Conservation (phyloP, 2,329 filamentous ascomycete genomes). For the Diatrype stigma region DNA sequence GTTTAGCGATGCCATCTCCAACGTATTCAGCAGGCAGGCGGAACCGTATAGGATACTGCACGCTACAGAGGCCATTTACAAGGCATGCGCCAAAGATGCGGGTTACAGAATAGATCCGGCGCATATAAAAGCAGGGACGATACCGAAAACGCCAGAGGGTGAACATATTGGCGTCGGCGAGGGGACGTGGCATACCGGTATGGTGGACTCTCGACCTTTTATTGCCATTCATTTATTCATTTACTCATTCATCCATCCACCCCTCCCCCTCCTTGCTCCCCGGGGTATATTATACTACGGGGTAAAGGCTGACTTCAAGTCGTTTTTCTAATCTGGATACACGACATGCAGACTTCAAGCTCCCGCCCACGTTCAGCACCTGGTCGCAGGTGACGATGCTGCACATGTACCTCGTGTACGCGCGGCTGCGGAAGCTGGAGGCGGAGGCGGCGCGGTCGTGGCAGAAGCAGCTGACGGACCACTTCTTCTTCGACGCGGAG, state of each 20-base stretch:
- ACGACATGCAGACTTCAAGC: conserved; percentile 61
- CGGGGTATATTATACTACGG: too few species aligned
- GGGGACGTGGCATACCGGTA: conserved; percentile 81
- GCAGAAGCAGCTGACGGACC: conserved; percentile 88
- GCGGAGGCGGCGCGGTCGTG: conserved; percentile 65
- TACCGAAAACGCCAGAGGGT: conserved; percentile 69
- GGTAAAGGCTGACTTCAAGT: too few species aligned
- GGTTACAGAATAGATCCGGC: conserved; percentile 72
- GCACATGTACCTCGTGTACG: conserved; percentile 88
- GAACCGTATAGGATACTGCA: conserved; percentile 71
- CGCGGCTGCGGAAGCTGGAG: conserved; percentile 76
- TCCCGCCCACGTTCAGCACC: conserved; percentile 84
- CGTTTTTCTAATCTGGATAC: too few species aligned
- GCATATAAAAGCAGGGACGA: conserved; percentile 59
- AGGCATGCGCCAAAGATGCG: conserved; percentile 67
- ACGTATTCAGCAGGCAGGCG: conserved; percentile 9
- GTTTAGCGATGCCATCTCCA: conserved; percentile 23
- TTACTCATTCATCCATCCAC: background rate
- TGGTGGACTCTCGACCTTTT: conserved; percentile 21
- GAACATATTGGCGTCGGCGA: conserved; percentile 75
- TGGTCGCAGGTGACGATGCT: conserved; percentile 97
- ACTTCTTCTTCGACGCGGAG: conserved; percentile 90
- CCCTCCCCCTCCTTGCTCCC: too few species aligned
- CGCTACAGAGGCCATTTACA: conserved; percentile 73
- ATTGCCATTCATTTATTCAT: background rate